These are phyloP conservation scores for Podaxis sp. DNA, from an alignment of 768 basidiomycete species.

Conservation along the genomic window DNA sequence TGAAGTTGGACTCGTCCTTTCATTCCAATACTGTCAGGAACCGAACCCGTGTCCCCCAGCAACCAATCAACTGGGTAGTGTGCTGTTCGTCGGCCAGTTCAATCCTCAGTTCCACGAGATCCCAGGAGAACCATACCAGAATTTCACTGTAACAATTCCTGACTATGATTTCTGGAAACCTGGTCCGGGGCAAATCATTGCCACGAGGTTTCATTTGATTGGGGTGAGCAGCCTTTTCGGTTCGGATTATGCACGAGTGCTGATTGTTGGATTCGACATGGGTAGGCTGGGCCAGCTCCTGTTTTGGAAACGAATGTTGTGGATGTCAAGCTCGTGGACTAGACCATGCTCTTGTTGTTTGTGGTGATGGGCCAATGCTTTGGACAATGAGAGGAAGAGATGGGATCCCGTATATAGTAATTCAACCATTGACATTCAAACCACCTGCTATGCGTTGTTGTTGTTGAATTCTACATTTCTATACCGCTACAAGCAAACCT, in stretches of 20 bases:
- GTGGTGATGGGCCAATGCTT: no score
- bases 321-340: neutral
- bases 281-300: slow-evolving; percentile 24
- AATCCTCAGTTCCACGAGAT: slow-evolving; percentile 27
- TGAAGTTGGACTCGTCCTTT: slow-evolving; percentile 27
- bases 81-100: slow-evolving; percentile 39
- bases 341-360: neutral
- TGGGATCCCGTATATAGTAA: no score
- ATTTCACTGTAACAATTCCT: slow-evolving; percentile 27
- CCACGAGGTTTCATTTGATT: slow-evolving; percentile 23
- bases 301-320: slow-evolving; percentile 24
- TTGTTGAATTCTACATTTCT: no score
- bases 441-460: no score
- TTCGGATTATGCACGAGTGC: neutral
- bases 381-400: no score
- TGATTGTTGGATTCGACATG: neutral
- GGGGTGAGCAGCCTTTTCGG: slow-evolving; percentile 19
- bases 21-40: slow-evolving; percentile 21
- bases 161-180: neutral
- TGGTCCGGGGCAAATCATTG: neutral
- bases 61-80: slow-evolving; percentile 21
- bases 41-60: slow-evolving; percentile 20
- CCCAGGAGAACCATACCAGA: slow-evolving; percentile 34
- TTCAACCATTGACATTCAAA: no score
- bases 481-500: no score